Conservation (phyloP, 352 stramenopile species). For the Phytophthora litchii region DNA sequence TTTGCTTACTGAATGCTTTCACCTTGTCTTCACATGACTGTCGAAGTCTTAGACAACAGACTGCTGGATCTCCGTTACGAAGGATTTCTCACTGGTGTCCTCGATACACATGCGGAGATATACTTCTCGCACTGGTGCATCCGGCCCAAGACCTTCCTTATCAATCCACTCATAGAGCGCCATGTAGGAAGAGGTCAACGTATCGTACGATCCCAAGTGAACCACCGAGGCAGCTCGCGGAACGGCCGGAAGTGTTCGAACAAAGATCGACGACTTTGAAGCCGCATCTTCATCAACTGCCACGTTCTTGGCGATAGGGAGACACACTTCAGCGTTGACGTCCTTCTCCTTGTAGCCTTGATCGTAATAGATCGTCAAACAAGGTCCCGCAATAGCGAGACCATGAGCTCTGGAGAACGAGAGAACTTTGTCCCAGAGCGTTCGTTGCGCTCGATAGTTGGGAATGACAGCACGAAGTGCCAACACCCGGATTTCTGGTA, state of each 20-base stretch:
- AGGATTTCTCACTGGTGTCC: slow-evolving; percentile 32
- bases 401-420: slow-evolving; percentile 28
- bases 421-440: slow-evolving; percentile 43
- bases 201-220: slow-evolving; percentile 44
- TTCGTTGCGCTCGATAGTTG: slow-evolving; percentile 53
- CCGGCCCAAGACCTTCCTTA: slow-evolving; percentile 25
- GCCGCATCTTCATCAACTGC: slow-evolving; percentile 16
- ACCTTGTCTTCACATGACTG: too few relatives aligned
- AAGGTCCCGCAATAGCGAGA: slow-evolving; percentile 26
- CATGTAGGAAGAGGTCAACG: slow-evolving; percentile 28
- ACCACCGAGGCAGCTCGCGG: slow-evolving; percentile 28
- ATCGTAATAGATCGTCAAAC: slow-evolving; percentile 50
- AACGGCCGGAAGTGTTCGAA: slow-evolving; percentile 24
- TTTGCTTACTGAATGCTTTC: too few relatives aligned
- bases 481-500: slow-evolving; percentile 41
- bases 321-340: slow-evolving; percentile 53
- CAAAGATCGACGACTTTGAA: slow-evolving; percentile 14
- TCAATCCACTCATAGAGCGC: slow-evolving; percentile 42
- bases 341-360: slow-evolving; percentile 47
- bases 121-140: slow-evolving; percentile 40
- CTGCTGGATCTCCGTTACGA: slow-evolving; percentile 40
- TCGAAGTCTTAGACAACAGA: slow-evolving; percentile 8
- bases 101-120: slow-evolving; percentile 36
- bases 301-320: slow-evolving; percentile 35
- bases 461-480: slow-evolving; percentile 41